phyloP scores from a whole-genome alignment of 2,329 filamentous ascomycete species.

The Alternaria incomplexa region DNA sequence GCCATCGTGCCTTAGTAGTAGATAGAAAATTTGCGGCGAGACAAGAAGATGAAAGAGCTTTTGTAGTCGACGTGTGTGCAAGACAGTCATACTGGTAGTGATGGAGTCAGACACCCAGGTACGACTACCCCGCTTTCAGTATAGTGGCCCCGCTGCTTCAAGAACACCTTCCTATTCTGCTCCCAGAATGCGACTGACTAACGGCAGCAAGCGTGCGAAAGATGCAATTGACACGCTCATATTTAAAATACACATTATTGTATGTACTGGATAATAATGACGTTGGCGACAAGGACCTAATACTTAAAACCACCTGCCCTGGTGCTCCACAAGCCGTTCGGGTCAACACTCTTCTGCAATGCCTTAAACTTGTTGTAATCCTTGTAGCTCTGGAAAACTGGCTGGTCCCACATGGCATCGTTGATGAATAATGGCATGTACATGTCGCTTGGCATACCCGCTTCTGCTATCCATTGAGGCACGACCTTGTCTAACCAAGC shows the following conservation, averaged over 20 bases:
- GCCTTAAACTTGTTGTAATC: constrained; percentile 26
- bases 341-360: constrained; percentile 28
- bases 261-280: neutral
- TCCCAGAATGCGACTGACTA: neutral
- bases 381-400: constrained; percentile 26
- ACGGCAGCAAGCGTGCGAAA: neutral
- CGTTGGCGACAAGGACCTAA: neutral
- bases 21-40: neutral
- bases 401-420: constrained; percentile 30
- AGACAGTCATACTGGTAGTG: neutral
- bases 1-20: constrained; percentile 10
- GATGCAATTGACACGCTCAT: neutral
- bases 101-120: constrained; percentile 4
- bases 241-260: neutral
- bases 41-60: neutral
- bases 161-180: constrained; percentile 11
- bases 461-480: constrained; percentile 30
- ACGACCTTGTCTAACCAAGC: constrained; percentile 30
- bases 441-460: constrained; percentile 17
- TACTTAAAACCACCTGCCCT: constrained; percentile 32
- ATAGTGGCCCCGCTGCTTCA: constrained; percentile 9
- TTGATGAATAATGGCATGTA: constrained; percentile 34
- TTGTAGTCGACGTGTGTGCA: neutral
- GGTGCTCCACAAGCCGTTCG: constrained; percentile 25
- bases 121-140: constrained; percentile 16